phyloP scores from a whole-genome alignment of 176 grass and related monocot genomes.

The Cenchrus fungigraminus region DNA sequence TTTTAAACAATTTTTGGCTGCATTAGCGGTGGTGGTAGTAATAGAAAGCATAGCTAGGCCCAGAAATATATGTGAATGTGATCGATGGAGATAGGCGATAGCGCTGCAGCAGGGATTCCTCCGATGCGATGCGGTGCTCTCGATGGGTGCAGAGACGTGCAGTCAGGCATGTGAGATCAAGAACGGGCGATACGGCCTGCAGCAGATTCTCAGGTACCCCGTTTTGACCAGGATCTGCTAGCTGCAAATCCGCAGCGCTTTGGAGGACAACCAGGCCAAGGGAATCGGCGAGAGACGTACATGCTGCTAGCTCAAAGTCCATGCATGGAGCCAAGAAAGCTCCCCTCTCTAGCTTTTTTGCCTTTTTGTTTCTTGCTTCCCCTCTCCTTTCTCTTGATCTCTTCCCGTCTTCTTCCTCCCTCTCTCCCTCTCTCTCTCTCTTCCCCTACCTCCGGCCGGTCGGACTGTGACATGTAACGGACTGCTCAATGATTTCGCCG shows the following conservation, averaged over 20 bases:
- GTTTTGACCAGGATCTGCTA: constrained; percentile 51
- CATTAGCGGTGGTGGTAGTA: neutral
- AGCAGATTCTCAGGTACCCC: constrained; percentile 49
- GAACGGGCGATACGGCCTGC: constrained; percentile 14
- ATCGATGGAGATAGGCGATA: neutral
- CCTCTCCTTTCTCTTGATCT: neutral
- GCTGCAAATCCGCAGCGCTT: constrained; percentile 41
- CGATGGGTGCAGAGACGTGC: neutral
- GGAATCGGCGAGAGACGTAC: constrained; percentile 37
- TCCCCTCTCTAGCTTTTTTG: constrained; percentile 32
- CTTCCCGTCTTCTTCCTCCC: constrained; percentile 29
- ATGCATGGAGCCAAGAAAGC: constrained; percentile 39
- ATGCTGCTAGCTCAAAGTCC: constrained; percentile 32
- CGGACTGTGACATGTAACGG: constrained; percentile 85
- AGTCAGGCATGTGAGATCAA: constrained; percentile 20
- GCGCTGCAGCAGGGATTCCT: constrained; percentile 28
- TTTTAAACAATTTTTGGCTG: constrained; percentile 17
- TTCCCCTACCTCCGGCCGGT: constrained; percentile 29
- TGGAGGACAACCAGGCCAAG: constrained; percentile 29
- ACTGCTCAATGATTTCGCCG: constrained; percentile 76
- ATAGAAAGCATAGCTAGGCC: constrained; percentile 32
- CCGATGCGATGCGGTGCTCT: constrained; percentile 18
- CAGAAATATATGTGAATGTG: constrained; percentile 30
- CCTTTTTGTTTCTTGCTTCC: constrained; percentile 46
- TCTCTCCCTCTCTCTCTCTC: constrained; percentile 49